These are phyloP conservation scores for Hypoxylon sp. DNA, from an alignment of 2,329 filamentous ascomycete genomes.

Conservation along the genomic window DNA sequence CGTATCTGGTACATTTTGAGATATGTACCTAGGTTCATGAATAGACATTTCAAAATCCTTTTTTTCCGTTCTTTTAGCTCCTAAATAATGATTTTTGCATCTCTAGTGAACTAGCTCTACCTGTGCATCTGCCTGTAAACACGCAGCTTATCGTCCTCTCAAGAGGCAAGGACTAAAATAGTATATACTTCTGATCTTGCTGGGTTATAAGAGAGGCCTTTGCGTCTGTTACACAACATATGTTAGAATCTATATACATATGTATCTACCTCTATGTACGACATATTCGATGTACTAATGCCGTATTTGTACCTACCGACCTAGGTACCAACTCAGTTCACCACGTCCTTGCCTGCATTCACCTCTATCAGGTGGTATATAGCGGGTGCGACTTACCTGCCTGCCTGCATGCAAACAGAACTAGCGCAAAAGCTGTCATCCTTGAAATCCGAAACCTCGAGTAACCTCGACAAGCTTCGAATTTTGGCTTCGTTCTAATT, in stretches of 20 bases:
- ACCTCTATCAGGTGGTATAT: too few species aligned
- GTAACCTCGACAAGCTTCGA: slow-evolving; percentile 14
- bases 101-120: too few species aligned
- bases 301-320: too few species aligned
- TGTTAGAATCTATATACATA: slow-evolving; percentile 5
- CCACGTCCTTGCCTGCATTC: too few species aligned
- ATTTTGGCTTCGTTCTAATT: slow-evolving; percentile 2
- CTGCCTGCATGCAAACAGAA: slow-evolving; percentile 14
- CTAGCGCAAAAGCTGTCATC: slow-evolving; percentile 28
- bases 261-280: neutral
- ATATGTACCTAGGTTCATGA: neutral
- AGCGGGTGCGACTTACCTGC: too few species aligned
- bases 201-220: neutral
- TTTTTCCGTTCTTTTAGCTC: neutral
- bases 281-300: neutral
- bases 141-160: neutral
- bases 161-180: too few species aligned
- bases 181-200: too few species aligned
- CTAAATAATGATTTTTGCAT: neutral
- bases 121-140: neutral
- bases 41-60: slow-evolving; percentile 15
- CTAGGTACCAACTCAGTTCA: too few species aligned
- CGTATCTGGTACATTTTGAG: too few species aligned
- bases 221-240: slow-evolving; percentile 11
- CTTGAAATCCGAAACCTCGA: slow-evolving; percentile 21